Evolutionary conservation across 305 asterid species (phyloP), one percentile per base, ranked within the genome.

Genomic region (Solanum chacoense): DNA sequence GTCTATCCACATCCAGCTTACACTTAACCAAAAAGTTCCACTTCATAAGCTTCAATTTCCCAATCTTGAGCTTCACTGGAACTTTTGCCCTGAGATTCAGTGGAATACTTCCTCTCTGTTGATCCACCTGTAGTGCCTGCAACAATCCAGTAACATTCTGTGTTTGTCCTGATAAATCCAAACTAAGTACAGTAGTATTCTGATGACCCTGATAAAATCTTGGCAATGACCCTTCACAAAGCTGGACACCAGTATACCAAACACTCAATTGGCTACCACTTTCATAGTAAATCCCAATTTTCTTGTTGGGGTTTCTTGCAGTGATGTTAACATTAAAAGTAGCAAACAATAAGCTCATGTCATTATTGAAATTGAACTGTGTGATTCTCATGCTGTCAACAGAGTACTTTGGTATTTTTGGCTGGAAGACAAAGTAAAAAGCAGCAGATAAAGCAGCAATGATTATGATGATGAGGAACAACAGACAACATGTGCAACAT

Each of bases 11-110:
- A 42, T 22, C 89, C 84, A 96, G 87, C 85, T 90, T 91, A 77
- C 99, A 97, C 95, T 90, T 96, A 35, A 97, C 98, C 95, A 94
- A 89, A 92, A 95, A 95, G 91, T 91, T 96, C 99, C 99, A 96
- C 72, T 93, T 95, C 95, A 91, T 94, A 89, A 97, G 89, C 87
- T 92, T 97, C 96, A 96, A 88, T 11, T 90, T 90, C 50, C 99
- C 99, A 34, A 97, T 93, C 91, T 92, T 95, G 55, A 97, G 67
- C 90, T 94, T 95, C 90, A 96, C 98, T 40, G 99, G 99, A 32
- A 96, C 99, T 35, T 86, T 92, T 0, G 92, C 98, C 91, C 94
- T 90, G 67, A 97, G 92, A 88, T 92, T 91, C 96, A 97, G 87
- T 34, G 98, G 99, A 38, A 97, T 65, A 83, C 75, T 93, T 40